phyloP scores from a whole-genome alignment of 768 basidiomycete genomes.

The Pleurotus tuber-regium region DNA sequence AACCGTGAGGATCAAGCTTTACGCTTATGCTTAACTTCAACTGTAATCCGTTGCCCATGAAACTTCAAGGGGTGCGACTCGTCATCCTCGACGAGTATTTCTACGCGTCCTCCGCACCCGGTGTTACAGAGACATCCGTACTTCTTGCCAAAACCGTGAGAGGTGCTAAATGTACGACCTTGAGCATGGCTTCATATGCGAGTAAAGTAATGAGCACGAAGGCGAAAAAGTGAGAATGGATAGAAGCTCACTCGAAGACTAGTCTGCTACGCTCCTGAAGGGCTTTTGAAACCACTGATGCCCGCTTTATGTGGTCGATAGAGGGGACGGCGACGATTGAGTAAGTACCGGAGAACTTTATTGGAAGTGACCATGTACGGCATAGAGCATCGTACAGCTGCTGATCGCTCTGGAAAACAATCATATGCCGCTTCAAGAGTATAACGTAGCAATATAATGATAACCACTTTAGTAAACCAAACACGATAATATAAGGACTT shows the following conservation, averaged over 20 bases:
- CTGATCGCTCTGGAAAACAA: neutral
- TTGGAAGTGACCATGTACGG: neutral
- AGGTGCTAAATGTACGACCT: neutral
- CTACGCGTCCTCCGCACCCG: neutral
- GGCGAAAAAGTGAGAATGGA: neutral
- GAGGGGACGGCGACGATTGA: neutral
- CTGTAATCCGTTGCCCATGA: neutral
- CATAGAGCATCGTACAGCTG: neutral
- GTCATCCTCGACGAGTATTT: neutral
- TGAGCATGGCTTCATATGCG: neutral
- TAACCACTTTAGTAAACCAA: no score
- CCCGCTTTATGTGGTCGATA: neutral
- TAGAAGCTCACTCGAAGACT: neutral
- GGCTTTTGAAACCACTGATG: neutral
- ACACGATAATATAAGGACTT: no score
- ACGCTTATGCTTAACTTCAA: constrained; percentile 1
- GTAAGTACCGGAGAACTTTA: neutral
- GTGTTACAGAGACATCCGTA: neutral
- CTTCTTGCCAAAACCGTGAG: neutral
- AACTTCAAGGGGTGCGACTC: neutral
- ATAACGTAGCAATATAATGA: no score
- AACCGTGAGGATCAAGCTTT: no score
- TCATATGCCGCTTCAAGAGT: neutral
- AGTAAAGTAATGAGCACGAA: neutral
- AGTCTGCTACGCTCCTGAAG: neutral